These are phyloP conservation scores for Aspergillus vadensis DNA, from an alignment of 2,329 filamentous ascomycete genomes.

Conservation along the genomic window DNA sequence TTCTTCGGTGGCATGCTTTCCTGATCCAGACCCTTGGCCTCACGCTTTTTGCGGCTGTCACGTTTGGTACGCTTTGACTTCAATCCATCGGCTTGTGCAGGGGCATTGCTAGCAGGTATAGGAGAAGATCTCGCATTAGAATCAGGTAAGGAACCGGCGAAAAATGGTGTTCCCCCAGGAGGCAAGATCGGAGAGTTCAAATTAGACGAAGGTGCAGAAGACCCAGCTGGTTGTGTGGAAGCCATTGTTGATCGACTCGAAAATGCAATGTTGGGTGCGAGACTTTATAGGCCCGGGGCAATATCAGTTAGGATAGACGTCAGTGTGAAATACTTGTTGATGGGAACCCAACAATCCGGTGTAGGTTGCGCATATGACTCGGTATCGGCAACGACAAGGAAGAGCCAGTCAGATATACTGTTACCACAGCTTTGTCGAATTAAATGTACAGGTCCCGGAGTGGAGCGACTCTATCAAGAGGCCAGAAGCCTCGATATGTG, in stretches of 20 bases:
- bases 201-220: conserved; percentile 39
- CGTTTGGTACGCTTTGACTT: conserved; percentile 46
- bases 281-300: background rate
- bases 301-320: background rate
- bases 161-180: conserved; percentile 31
- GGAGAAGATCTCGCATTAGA: conserved; percentile 38
- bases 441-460: background rate
- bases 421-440: background rate
- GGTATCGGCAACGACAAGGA: background rate
- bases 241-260: conserved; percentile 26
- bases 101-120: conserved; percentile 32
- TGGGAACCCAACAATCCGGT: background rate
- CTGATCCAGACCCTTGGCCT: conserved; percentile 44
- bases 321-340: background rate
- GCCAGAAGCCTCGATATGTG: background rate
- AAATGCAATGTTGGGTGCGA: background rate
- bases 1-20: conserved; percentile 42
- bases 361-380: background rate
- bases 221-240: conserved; percentile 35
- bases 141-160: conserved; percentile 32
- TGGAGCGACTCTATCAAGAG: background rate
- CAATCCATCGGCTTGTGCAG: conserved; percentile 32
- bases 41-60: conserved; percentile 48
- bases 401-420: background rate
- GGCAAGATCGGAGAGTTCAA: conserved; percentile 39